phyloP scores from a whole-genome alignment of 495 filamentous ascomycete genomes.

The Cryomyces minteri region DNA sequence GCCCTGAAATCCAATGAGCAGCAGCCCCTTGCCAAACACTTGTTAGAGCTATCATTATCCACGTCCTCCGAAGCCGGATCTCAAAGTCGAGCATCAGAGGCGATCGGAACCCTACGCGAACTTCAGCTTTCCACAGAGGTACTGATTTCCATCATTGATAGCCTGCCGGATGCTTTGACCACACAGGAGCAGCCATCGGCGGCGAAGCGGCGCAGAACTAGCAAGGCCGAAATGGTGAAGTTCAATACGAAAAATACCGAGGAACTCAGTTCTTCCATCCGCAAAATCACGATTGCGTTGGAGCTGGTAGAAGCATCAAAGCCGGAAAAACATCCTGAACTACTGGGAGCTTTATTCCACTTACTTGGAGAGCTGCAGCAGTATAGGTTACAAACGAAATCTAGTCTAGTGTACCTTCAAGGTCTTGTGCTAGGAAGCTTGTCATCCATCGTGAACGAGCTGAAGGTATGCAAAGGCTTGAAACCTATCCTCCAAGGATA shows the following conservation, averaged over 20 bases:
- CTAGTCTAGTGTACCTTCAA: conserved; percentile 74
- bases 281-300: conserved; percentile 67
- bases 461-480: conserved; percentile 27
- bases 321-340: conserved; percentile 47
- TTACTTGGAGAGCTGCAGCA: conserved; percentile 69
- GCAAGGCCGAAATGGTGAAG: conserved; percentile 36
- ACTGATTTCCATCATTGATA: conserved; percentile 47
- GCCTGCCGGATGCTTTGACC: conserved; percentile 44
- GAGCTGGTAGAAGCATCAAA: conserved; percentile 68
- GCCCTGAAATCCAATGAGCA: conserved; percentile 46
- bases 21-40: conserved; percentile 33
- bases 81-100: conserved; percentile 26
- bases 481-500: neutral
- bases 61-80: conserved; percentile 17
- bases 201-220: conserved; percentile 59
- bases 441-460: conserved; percentile 55
- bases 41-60: conserved; percentile 30
- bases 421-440: conserved; percentile 59
- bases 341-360: conserved; percentile 63
- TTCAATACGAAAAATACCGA: conserved; percentile 27
- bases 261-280: conserved; percentile 42
- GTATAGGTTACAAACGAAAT: conserved; percentile 48
- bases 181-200: conserved; percentile 44
- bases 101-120: conserved; percentile 46
- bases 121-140: conserved; percentile 51